These are phyloP conservation scores for Vicia sativa DNA, from an alignment of 306 rosid species.

Conservation along the genomic window DNA sequence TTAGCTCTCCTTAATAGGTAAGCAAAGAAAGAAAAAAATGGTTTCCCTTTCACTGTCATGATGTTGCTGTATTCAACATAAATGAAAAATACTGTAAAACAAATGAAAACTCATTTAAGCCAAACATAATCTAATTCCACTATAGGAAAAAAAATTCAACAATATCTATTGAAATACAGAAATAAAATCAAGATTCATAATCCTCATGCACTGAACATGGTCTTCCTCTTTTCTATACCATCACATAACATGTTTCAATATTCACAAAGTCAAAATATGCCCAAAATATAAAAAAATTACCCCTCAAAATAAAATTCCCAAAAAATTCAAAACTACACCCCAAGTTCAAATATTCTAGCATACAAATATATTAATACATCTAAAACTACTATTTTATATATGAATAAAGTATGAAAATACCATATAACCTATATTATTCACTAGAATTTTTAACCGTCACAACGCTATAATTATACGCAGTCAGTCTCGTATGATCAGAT, in stretches of 20 bases:
- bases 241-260: conserved; percentile 25
- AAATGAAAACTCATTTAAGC: no score
- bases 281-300: neutral
- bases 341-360: conserved; percentile 13
- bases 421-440: neutral
- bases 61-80: no score
- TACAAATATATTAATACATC: neutral
- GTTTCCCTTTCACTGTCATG: no score
- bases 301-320: conserved; percentile 13
- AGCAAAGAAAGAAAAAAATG: no score
- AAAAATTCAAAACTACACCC: conserved; percentile 28
- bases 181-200: no score
- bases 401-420: neutral
- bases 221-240: neutral
- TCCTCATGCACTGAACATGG: neutral
- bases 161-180: no score
- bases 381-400: neutral
- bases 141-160: no score
- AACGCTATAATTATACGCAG: neutral
- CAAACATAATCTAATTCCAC: no score
- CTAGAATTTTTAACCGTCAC: no score
- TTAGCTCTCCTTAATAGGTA: no score
- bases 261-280: neutral
- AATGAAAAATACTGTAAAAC: no score
- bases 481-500: neutral